Evolutionary conservation across 2,329 filamentous ascomycete species (phyloP), one percentile per base, ranked within the genome.

Genomic region (Pyrenophora tritici-repentis): DNA sequence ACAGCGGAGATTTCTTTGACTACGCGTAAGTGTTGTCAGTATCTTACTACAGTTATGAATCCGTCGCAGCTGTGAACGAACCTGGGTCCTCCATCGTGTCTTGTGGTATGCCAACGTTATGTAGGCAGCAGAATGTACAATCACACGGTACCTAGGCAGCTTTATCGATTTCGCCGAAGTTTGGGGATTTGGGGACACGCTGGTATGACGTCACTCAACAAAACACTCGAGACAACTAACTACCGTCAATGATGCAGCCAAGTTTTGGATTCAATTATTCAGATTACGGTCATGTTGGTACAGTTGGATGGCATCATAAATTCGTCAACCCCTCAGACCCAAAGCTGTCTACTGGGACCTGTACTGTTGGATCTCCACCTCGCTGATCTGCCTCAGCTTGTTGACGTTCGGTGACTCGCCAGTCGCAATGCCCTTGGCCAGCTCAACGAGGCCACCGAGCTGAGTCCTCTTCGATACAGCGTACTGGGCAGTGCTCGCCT

Each of bases 371-470:
- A 73, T 55, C 61, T 73, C 71, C 6, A 58, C 62, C 76, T 87
- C 81, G 17, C 77, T 83, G 43, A 96, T 77, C 72, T 95, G 87
- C 52, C 90, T 82, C 66, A 96, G 71, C 71, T 86, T 90, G 71
- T 92, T 94, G 36, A 92, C 83, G 7, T 78, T 76, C 1, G 91
- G 86, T 1, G 86, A 78, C 69, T 88, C 83, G 6, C 91, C 90
- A 1, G 85, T 90, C 2, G 90, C 76, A 0, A 86, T 79, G 4
- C 90, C 89, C 76, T 91, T 89, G 0, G 88, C 89, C 31, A 93
- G 77, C 70, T 95, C 88, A 8, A 86, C 79, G 2, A 83, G 81
- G 17, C 85, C 80, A 5, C 85, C 82, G 12, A 94, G 50, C 1
- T 86, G 69, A 39, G 84, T 88, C 71, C 84, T 86, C 52, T 80